These are phyloP conservation scores for Tricholoma flavovirens DNA, from an alignment of 768 basidiomycete genomes.

Conservation along the genomic window DNA sequence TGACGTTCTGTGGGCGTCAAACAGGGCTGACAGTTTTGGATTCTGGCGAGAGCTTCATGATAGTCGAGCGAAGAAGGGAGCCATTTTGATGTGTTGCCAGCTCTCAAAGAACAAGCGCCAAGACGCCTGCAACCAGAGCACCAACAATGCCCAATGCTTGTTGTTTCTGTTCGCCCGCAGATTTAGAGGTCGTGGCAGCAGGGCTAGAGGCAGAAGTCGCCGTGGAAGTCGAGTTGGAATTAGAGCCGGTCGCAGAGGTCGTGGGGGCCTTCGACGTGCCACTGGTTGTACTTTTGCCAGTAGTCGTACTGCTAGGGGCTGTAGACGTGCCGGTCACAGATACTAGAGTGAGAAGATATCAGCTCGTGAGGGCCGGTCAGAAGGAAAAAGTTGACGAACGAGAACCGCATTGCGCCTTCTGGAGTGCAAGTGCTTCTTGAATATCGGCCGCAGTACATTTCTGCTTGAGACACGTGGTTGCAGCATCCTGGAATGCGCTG, in stretches of 20 bases:
- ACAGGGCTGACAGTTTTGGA: too few species aligned
- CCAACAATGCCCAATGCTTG: not conserved
- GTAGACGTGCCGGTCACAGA: not conserved
- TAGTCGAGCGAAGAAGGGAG: too few species aligned
- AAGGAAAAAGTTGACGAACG: not conserved
- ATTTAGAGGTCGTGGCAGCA: not conserved
- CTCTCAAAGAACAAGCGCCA: not conserved
- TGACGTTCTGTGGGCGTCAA: too few species aligned
- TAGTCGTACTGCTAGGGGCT: not conserved
- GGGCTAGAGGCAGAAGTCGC: not conserved
- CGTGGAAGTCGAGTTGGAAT: not conserved
- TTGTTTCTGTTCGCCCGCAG: not conserved
- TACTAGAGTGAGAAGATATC: not conserved
- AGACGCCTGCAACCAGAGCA: not conserved
- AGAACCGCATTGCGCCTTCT: slow-evolving; percentile 26
- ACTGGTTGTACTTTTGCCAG: not conserved
- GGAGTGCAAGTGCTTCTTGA: slow-evolving; percentile 24
- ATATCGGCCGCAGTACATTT: slow-evolving; percentile 29
- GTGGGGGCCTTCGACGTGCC: not conserved
- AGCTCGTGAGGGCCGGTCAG: not conserved
- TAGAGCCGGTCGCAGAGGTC: not conserved
- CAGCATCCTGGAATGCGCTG: slow-evolving; percentile 29
- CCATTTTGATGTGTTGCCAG: not conserved
- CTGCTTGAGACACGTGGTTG: slow-evolving; percentile 25
- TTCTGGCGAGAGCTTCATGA: too few species aligned